Evolutionary conservation across 345 rosid species (phyloP).

Genomic region (Passiflora organensis): DNA sequence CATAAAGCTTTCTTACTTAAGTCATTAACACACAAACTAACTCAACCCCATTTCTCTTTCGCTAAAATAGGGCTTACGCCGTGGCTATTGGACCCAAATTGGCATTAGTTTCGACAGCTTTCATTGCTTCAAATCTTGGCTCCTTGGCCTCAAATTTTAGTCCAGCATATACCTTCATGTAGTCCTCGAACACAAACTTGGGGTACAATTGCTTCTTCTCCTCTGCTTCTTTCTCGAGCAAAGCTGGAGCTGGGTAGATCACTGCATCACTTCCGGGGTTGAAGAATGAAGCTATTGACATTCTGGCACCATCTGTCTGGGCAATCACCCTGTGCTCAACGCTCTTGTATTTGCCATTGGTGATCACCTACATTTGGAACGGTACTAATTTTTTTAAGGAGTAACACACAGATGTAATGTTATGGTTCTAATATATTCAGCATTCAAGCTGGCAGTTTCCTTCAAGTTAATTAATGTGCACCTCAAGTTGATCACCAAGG

Average conservation of each 20-base stretch:
- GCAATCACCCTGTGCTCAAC: constrained; percentile 79
- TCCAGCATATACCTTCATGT: constrained; percentile 73
- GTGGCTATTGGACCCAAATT: constrained; percentile 36
- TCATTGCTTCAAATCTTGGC: constrained; percentile 95
- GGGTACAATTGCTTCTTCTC: constrained; percentile 50
- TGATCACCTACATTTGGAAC: constrained; percentile 66
- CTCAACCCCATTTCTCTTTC: no score
- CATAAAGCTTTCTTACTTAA: neutral
- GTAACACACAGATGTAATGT: no score
- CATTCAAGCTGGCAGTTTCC: no score
- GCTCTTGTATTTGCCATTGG: constrained; percentile 91
- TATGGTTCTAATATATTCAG: no score
- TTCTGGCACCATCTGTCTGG: constrained; percentile 61
- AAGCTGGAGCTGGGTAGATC: constrained; percentile 66
- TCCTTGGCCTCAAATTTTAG: constrained; percentile 87
- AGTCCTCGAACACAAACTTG: constrained; percentile 77
- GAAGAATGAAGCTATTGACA: constrained; percentile 93
- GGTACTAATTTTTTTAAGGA: no score
- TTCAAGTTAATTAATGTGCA: no score
- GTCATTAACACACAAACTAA: no score
- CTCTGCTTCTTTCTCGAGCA: constrained; percentile 46
- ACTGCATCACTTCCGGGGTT: constrained; percentile 89
- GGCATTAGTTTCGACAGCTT: constrained; percentile 31
- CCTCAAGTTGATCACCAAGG: constrained; percentile 96
- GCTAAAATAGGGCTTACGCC: no score